phyloP scores from a whole-genome alignment of 176 grass and related monocot genomes.

The Carex myosuroides region DNA sequence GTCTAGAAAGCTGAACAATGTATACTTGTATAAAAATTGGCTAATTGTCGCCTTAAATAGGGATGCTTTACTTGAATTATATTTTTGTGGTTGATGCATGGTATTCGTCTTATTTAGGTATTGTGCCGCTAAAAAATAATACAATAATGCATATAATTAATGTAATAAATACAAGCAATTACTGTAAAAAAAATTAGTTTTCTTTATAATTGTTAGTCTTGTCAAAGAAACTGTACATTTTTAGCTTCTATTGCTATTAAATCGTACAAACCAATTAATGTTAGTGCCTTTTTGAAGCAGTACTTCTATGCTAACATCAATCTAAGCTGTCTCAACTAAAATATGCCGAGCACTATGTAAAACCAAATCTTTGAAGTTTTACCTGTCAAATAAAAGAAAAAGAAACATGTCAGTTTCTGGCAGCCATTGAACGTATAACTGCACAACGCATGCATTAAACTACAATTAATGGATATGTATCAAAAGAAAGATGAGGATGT shows the following conservation, averaged over 20 bases:
- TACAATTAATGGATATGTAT: not conserved
- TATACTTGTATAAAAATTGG: conserved; percentile 12
- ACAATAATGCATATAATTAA: not conserved
- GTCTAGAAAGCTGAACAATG: conserved; percentile 9
- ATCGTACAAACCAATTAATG: not conserved
- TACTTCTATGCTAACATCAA: not conserved
- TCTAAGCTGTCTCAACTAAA: not conserved
- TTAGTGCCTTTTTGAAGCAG: not conserved
- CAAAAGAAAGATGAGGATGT: not conserved
- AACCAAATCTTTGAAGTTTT: not conserved
- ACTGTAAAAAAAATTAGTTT: not conserved
- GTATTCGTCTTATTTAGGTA: not conserved
- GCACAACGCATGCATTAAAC: not conserved
- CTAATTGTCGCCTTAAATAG: not conserved
- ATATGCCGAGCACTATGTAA: not conserved
- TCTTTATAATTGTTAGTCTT: not conserved
- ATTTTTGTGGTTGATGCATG: not conserved
- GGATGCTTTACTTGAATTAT: not conserved
- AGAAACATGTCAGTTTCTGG: not conserved
- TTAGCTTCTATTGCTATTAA: not conserved
- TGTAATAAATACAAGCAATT: not conserved
- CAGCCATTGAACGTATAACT: not conserved
- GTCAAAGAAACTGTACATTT: not conserved
- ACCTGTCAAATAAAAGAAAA: conserved; percentile 8
- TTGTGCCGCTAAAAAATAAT: not conserved